Conservation (phyloP, 2,329 filamentous ascomycete genomes). For the Lecanicillium sp. region DNA sequence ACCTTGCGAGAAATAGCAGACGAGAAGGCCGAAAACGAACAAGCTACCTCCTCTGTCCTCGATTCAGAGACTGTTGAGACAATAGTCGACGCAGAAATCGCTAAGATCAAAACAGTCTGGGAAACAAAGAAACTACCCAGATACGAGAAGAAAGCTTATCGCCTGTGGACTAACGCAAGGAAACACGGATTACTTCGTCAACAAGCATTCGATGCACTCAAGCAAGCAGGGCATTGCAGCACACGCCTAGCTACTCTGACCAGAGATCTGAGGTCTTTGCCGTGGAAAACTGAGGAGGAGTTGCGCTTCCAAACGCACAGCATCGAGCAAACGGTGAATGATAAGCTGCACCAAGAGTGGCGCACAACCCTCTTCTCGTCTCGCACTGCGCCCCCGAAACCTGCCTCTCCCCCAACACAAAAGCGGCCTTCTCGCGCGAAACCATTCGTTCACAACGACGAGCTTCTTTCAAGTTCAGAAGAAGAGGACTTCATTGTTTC, state of each 20-base stretch:
- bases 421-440: conserved; percentile 15
- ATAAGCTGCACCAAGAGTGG: conserved; percentile 51
- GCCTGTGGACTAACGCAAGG: conserved; percentile 55
- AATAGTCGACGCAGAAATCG: conserved; percentile 49
- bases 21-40: conserved; percentile 36
- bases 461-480: conserved; percentile 45
- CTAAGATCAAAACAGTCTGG: conserved; percentile 50
- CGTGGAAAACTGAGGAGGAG: conserved; percentile 47
- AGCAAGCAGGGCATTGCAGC: conserved; percentile 36
- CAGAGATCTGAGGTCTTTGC: conserved; percentile 43
- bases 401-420: conserved; percentile 22
- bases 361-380: conserved; percentile 39
- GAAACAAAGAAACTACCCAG: conserved; percentile 49
- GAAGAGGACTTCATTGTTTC: conserved; percentile 47
- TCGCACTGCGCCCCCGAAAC: conserved; percentile 20
- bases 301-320: conserved; percentile 50
- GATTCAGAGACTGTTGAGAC: conserved; percentile 32
- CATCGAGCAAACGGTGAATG: conserved; percentile 60
- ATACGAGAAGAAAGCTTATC: conserved; percentile 49
- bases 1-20: conserved; percentile 57
- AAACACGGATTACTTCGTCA: conserved; percentile 27
- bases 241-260: conserved; percentile 51
- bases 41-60: background rate
- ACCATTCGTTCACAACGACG: conserved; percentile 29
- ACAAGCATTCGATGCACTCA: conserved; percentile 31